A percentile compares a stretch with the other conserved stretches of the same genome.
phyloP scores from a whole-genome alignment of 2,329 filamentous ascomycete species.

The Fusarium pininemorale region DNA sequence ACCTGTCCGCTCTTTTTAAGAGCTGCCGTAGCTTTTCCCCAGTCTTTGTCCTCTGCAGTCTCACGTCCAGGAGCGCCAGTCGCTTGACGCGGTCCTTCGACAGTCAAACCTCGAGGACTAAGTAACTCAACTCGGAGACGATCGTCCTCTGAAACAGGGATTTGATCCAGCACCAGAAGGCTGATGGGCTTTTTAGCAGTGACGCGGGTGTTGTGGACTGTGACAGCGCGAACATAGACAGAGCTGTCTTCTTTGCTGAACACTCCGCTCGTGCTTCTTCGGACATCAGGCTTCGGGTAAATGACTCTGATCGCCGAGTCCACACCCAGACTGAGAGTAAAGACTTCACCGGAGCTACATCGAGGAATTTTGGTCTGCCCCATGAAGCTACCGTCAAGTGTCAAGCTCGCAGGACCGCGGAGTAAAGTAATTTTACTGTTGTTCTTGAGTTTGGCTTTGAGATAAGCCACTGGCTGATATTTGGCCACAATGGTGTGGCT shows the following conservation, averaged over 20 bases:
- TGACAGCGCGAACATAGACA: slow-evolving; percentile 59
- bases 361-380: slow-evolving; percentile 65
- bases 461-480: slow-evolving; percentile 66
- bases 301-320: slow-evolving; percentile 65
- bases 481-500: slow-evolving; percentile 69
- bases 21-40: slow-evolving; percentile 64
- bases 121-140: slow-evolving; percentile 61
- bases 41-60: slow-evolving; percentile 49
- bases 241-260: slow-evolving; percentile 63
- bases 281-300: slow-evolving; percentile 66
- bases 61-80: slow-evolving; percentile 48
- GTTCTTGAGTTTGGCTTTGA: slow-evolving; percentile 67
- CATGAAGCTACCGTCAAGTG: slow-evolving; percentile 70
- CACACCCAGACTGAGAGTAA: slow-evolving; percentile 66
- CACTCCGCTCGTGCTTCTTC: slow-evolving; percentile 59
- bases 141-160: slow-evolving; percentile 70
- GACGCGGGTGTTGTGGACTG: slow-evolving; percentile 60
- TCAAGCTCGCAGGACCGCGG: slow-evolving; percentile 64
- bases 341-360: slow-evolving; percentile 63
- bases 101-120: slow-evolving; percentile 57
- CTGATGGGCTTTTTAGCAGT: slow-evolving; percentile 51
- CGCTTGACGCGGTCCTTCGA: slow-evolving; percentile 50
- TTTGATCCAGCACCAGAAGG: slow-evolving; percentile 66
- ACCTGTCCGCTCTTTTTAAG: slow-evolving; percentile 67
- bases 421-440: slow-evolving; percentile 64